Conservation (phyloP, 2,329 filamentous ascomycete genomes). For the Thielaviopsis punctulata region DNA sequence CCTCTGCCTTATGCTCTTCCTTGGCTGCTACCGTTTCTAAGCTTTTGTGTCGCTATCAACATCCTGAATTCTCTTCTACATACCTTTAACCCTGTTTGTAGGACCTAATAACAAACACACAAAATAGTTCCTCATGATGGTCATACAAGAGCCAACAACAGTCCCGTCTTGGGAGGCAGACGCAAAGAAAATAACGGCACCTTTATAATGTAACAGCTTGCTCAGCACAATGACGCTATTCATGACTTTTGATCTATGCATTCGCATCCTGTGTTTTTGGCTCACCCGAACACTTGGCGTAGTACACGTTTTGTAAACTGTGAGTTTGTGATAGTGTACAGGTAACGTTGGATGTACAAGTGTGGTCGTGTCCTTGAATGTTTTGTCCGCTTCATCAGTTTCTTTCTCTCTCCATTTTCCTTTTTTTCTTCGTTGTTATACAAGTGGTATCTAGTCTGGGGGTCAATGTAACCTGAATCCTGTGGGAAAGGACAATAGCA, state of each 20-base stretch:
- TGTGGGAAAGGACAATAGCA: neutral
- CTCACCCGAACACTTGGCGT: neutral
- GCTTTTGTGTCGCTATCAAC: too few relatives aligned
- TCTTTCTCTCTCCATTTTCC: neutral
- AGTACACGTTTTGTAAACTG: neutral
- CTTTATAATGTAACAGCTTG: neutral
- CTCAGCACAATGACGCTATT: neutral
- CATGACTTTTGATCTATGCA: neutral
- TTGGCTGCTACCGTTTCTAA: too few relatives aligned
- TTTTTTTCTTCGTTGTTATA: neutral
- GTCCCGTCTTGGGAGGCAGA: neutral
- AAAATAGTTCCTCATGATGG: too few relatives aligned
- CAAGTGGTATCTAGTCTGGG: neutral
- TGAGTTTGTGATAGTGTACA: neutral
- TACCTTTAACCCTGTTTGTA: too few relatives aligned
- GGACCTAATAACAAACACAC: too few relatives aligned
- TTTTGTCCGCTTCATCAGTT: too few relatives aligned
- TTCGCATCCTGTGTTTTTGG: neutral
- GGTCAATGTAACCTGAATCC: neutral
- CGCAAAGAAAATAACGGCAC: neutral
- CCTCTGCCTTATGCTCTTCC: too few relatives aligned
- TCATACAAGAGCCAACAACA: too few relatives aligned
- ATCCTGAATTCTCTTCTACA: too few relatives aligned
- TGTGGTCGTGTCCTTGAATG: too few relatives aligned
- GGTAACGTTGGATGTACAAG: neutral